These are phyloP conservation scores for Tuber magnatum DNA, from an alignment of 495 filamentous ascomycete genomes.

Conservation along the genomic window DNA sequence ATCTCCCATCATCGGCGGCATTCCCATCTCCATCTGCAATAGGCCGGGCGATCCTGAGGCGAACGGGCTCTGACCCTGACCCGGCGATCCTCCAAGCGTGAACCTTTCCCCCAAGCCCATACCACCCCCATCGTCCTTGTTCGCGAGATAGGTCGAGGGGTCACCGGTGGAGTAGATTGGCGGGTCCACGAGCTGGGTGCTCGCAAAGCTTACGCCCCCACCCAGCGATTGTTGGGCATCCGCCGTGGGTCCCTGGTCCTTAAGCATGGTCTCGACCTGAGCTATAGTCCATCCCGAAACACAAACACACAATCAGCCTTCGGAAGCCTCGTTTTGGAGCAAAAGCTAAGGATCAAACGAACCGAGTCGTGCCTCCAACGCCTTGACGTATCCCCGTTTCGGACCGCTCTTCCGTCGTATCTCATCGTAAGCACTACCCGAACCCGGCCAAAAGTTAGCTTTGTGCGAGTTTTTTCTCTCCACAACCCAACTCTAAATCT, in stretches of 20 bases:
- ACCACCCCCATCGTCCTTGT: constrained; percentile 18
- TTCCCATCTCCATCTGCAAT: constrained; percentile 30
- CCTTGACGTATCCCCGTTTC: constrained; percentile 97
- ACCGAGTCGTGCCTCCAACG: constrained; percentile 90
- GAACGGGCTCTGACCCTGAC: constrained; percentile 25
- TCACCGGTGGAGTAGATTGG: constrained; percentile 19
- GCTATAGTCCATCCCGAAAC: constrained; percentile 48
- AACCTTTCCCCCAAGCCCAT: constrained; percentile 14
- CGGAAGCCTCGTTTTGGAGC: constrained; percentile 16
- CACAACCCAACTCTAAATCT: neutral
- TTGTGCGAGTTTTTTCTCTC: neutral
- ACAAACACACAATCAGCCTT: constrained; percentile 17
- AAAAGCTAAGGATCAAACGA: constrained; percentile 39
- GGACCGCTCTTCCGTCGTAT: constrained; percentile 94
- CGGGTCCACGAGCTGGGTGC: constrained; percentile 17
- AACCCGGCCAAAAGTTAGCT: constrained; percentile 13
- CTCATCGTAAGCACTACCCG: constrained; percentile 77
- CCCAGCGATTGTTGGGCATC: constrained; percentile 16
- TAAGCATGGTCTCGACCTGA: constrained; percentile 89
- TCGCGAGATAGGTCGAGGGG: constrained; percentile 7
- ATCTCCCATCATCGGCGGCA: constrained; percentile 37
- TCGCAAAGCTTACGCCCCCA: constrained; percentile 30
- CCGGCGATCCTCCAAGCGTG: neutral
- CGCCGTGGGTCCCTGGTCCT: constrained; percentile 55
- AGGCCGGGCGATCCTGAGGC: constrained; percentile 18